Conservation (phyloP, 192 early-diverging fungal species). For the Coemansia sp. region DNA sequence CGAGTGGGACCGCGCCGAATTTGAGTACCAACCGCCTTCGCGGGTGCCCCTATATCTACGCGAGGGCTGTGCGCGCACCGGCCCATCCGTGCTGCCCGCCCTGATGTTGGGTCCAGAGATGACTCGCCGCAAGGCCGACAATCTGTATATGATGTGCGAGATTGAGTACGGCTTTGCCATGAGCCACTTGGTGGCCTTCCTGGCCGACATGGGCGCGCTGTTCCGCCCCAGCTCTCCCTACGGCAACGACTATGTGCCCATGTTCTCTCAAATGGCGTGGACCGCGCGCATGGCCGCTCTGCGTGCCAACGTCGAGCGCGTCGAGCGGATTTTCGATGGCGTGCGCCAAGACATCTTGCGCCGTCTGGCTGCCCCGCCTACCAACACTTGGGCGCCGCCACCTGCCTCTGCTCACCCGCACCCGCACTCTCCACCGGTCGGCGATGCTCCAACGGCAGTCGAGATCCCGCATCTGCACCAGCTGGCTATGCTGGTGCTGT, state of each 20-base stretch:
- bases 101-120: conserved; percentile 24
- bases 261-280: conserved; percentile 29
- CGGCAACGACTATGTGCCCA: conserved; percentile 44
- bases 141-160: conserved; percentile 44
- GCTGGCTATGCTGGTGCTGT: conserved; percentile 45
- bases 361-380: conserved; percentile 9
- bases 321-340: conserved; percentile 37
- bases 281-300: conserved; percentile 22
- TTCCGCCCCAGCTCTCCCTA: conserved; percentile 47
- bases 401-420: not conserved
- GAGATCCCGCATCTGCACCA: conserved; percentile 47
- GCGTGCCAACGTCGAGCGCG: conserved; percentile 39
- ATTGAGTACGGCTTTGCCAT: conserved; percentile 52
- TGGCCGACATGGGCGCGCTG: conserved; percentile 45
- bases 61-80: conserved; percentile 21
- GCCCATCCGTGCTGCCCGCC: not conserved
- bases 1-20: conserved; percentile 48
- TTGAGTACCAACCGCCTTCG: conserved; percentile 29
- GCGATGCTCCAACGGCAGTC: conserved; percentile 6
- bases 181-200: conserved; percentile 48
- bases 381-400: not conserved
- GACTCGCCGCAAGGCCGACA: conserved; percentile 30
- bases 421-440: not conserved
- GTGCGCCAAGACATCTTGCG: conserved; percentile 34
- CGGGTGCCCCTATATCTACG: conserved; percentile 37